A percentile compares a stretch with the other conserved stretches of the same genome.
These are phyloP conservation scores for Diatrype stigma DNA, from an alignment of 2,329 filamentous ascomycete genomes.

Conservation along the genomic window DNA sequence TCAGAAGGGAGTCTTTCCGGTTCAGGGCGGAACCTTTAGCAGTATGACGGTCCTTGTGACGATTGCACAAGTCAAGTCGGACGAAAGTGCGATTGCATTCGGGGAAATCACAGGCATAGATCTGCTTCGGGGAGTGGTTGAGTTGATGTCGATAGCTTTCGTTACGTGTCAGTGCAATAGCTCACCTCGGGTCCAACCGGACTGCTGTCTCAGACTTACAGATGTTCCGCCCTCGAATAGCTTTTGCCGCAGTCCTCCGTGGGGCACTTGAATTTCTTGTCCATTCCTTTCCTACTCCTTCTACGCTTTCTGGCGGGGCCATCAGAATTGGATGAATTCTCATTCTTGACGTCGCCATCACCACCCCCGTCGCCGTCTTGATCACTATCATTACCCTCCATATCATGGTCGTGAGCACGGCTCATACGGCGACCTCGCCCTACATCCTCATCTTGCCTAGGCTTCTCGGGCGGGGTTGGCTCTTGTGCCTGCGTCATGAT, in stretches of 20 bases:
- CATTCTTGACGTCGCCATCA: constrained; percentile 37
- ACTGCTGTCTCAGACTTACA: constrained; percentile 51
- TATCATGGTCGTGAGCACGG: constrained; percentile 38
- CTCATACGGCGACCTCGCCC: constrained; percentile 39
- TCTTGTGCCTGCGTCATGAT: constrained; percentile 41
- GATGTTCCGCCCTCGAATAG: constrained; percentile 92
- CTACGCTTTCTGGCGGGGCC: constrained; percentile 57
- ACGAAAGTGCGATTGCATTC: constrained; percentile 90
- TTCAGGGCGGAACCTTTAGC: constrained; percentile 74
- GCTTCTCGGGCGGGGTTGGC: constrained; percentile 34
- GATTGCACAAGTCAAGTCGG: constrained; percentile 84
- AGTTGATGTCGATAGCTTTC: constrained; percentile 81
- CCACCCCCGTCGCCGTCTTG: constrained; percentile 34
- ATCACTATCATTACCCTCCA: constrained; percentile 36
- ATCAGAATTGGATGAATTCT: constrained; percentile 49
- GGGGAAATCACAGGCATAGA: constrained; percentile 88
- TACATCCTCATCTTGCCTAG: constrained; percentile 37
- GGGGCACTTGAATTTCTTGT: constrained; percentile 81
- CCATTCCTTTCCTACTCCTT: constrained; percentile 71
- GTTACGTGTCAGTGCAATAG: constrained; percentile 18
- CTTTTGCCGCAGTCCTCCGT: constrained; percentile 88
- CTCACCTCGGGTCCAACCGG: constrained; percentile 8
- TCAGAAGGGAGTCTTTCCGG: constrained; percentile 65
- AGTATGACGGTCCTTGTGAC: constrained; percentile 76
- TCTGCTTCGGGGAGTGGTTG: constrained; percentile 94